phyloP scores from a whole-genome alignment of 495 filamentous ascomycete species.

The Daldinia loculata region DNA sequence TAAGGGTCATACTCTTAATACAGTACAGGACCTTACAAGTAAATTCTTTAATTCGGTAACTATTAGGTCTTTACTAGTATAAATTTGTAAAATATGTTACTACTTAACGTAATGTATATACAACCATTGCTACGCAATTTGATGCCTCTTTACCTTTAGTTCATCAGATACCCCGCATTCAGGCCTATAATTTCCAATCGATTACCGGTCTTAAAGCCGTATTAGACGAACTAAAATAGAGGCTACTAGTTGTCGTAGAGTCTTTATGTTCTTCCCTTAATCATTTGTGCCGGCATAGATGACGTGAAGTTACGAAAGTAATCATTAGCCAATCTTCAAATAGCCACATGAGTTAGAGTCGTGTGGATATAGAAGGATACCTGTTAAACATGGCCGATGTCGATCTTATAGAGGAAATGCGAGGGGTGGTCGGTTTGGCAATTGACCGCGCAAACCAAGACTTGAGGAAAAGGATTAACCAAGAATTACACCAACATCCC shows the following conservation, averaged over 20 bases:
- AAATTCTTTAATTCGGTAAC: too few species aligned
- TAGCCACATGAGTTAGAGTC: background rate
- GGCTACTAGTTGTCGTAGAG: too few species aligned
- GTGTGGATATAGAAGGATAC: background rate
- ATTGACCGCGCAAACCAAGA: conserved; percentile 9
- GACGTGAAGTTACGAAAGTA: background rate
- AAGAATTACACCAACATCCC: conserved; percentile 61
- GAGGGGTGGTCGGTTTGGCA: background rate
- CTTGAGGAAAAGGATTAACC: conserved; percentile 50
- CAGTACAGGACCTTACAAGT: too few species aligned
- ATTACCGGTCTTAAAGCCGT: too few species aligned
- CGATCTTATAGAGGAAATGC: background rate
- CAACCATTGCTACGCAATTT: too few species aligned
- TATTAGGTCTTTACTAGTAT: too few species aligned
- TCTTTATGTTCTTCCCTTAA: too few species aligned
- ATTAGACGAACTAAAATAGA: too few species aligned
- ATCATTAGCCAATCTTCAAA: background rate
- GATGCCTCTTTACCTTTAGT: background rate
- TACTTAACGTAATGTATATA: too few species aligned
- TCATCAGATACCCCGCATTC: background rate
- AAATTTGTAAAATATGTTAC: too few species aligned
- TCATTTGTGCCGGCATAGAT: too few species aligned
- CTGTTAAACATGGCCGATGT: background rate
- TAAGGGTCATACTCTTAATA: too few species aligned
- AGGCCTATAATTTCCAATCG: background rate